These are phyloP conservation scores for Skeletonema costatum DNA, from an alignment of 108 stramenopile genomes.

Conservation along the genomic window DNA sequence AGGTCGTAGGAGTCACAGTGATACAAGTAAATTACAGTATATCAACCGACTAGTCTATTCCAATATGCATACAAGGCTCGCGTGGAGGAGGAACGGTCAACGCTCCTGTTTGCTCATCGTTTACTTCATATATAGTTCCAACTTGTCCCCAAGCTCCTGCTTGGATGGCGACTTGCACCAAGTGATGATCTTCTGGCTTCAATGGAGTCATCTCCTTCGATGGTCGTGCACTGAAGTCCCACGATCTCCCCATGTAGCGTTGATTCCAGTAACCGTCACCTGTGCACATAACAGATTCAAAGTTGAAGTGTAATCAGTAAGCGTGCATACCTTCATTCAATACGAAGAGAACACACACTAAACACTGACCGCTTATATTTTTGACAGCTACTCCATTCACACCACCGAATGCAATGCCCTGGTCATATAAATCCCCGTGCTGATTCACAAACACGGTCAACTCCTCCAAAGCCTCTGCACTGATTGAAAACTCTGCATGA, in stretches of 20 bases:
- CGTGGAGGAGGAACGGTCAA: slow-evolving; percentile 30
- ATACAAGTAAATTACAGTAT: background rate
- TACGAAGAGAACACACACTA: background rate
- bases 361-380: slow-evolving; percentile 20
- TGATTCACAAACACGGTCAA: slow-evolving; percentile 50
- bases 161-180: slow-evolving; percentile 57
- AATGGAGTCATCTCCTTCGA: slow-evolving; percentile 49
- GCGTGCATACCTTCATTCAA: background rate
- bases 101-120: slow-evolving; percentile 38
- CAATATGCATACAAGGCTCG: slow-evolving; percentile 29
- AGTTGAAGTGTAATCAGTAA: background rate
- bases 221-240: slow-evolving; percentile 52
- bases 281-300: background rate
- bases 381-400: slow-evolving; percentile 53
- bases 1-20: background rate
- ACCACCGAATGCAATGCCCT: slow-evolving; percentile 65
- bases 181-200: slow-evolving; percentile 53
- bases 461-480: slow-evolving; percentile 49
- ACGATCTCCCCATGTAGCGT: slow-evolving; percentile 49
- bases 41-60: background rate
- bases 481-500: slow-evolving; percentile 58
- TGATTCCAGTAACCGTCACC: slow-evolving; percentile 62
- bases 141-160: slow-evolving; percentile 56
- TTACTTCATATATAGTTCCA: slow-evolving; percentile 47
- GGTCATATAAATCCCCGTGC: slow-evolving; percentile 49